Evolutionary conservation across 2,329 filamentous ascomycete genomes (phyloP).

Genomic region (Lachnellula arida): DNA sequence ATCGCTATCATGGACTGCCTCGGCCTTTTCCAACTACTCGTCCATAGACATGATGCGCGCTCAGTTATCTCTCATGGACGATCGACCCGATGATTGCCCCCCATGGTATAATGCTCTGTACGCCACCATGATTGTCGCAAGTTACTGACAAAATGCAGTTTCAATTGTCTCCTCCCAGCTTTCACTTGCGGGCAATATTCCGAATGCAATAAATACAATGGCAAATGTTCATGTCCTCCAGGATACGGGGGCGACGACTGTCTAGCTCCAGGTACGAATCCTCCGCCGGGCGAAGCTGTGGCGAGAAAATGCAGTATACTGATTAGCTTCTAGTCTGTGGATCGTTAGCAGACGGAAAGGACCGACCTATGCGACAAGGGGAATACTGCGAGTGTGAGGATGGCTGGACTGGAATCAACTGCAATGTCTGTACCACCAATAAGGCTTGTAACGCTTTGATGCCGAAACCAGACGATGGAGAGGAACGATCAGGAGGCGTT

Average conservation of each 20-base stretch:
- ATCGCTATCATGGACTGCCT: slow-evolving; percentile 38
- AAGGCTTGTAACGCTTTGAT: slow-evolving; percentile 84
- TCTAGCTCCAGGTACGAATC: slow-evolving; percentile 63
- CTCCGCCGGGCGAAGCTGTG: neutral
- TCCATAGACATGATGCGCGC: slow-evolving; percentile 57
- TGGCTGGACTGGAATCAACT: slow-evolving; percentile 96
- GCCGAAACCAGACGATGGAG: slow-evolving; percentile 57
- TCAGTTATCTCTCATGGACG: slow-evolving; percentile 66
- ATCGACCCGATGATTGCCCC: slow-evolving; percentile 71
- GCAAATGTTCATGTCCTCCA: slow-evolving; percentile 86
- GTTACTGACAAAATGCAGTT: slow-evolving; percentile 49
- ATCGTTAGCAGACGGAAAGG: slow-evolving; percentile 73
- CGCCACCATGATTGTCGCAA: slow-evolving; percentile 11
- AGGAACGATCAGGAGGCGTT: slow-evolving; percentile 55
- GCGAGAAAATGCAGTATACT: slow-evolving; percentile 6
- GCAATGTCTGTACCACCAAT: slow-evolving; percentile 86
- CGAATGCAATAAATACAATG: slow-evolving; percentile 81
- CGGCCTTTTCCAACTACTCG: slow-evolving; percentile 52
- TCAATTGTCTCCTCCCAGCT: slow-evolving; percentile 94
- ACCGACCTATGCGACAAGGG: slow-evolving; percentile 69
- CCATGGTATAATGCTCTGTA: slow-evolving; percentile 56
- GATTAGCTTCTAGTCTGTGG: slow-evolving; percentile 61
- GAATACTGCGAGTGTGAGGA: slow-evolving; percentile 80
- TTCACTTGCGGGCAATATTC: slow-evolving; percentile 91
- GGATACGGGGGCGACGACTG: slow-evolving; percentile 96